phyloP scores from a whole-genome alignment of 768 basidiomycete species.

The Lanmaoa pseudosensibilis region DNA sequence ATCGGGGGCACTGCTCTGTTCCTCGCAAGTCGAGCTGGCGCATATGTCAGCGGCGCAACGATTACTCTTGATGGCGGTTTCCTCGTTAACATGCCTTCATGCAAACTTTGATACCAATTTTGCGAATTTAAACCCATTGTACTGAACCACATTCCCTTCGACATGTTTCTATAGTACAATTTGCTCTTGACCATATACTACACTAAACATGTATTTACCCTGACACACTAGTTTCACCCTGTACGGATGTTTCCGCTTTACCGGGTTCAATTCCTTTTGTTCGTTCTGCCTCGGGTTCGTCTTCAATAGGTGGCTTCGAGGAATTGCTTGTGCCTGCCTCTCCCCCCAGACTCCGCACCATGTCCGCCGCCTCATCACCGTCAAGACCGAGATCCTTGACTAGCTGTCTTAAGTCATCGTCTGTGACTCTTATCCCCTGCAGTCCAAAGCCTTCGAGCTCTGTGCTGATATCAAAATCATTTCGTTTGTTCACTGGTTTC shows the following conservation, averaged over 20 bases:
- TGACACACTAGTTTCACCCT: not conserved
- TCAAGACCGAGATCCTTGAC: conserved; percentile 75
- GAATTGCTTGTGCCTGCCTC: conserved; percentile 14
- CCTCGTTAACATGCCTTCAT: conserved; percentile 41
- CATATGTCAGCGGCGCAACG: conserved; percentile 64
- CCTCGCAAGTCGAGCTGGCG: conserved; percentile 58
- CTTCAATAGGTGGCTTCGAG: conserved; percentile 9
- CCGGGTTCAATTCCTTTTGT: not conserved
- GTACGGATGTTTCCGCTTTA: conserved; percentile 1
- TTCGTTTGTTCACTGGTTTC: conserved; percentile 57
- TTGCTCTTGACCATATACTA: conserved; percentile 5
- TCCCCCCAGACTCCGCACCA: conserved; percentile 62
- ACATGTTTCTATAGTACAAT: not conserved
- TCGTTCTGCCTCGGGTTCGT: conserved; percentile 7
- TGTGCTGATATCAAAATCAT: conserved; percentile 63
- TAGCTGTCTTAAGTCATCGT: conserved; percentile 69
- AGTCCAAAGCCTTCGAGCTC: conserved; percentile 70
- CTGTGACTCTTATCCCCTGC: conserved; percentile 74
- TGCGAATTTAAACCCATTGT: not conserved
- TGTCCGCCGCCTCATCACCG: conserved; percentile 73
- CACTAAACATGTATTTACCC: conserved; percentile 1
- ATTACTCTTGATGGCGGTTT: conserved; percentile 62
- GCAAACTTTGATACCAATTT: conserved; percentile 30
- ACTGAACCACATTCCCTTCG: not conserved
- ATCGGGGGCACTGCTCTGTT: conserved; percentile 63